These are phyloP conservation scores for Kodamaea hsintzibuensis DNA, from an alignment of 805 yeast species.

Conservation along the genomic window DNA sequence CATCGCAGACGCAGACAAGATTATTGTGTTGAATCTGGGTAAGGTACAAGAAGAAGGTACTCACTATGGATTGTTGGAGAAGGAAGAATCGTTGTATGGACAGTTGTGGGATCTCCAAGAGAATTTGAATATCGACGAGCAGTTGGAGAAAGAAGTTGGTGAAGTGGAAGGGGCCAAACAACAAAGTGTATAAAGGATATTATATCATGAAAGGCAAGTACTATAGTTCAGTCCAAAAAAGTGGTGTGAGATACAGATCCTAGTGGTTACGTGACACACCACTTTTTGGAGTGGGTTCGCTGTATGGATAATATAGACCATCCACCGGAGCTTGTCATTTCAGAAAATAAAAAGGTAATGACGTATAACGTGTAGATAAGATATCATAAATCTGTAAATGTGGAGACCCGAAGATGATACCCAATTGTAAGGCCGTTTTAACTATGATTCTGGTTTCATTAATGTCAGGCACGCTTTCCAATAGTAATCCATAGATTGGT, in stretches of 20 bases:
- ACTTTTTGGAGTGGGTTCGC: neutral
- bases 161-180: neutral
- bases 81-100: slow-evolving; percentile 63
- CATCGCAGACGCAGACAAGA: slow-evolving; percentile 90
- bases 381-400: neutral
- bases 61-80: slow-evolving; percentile 60
- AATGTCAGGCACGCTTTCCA: too few species aligned
- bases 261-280: neutral
- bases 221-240: too few species aligned
- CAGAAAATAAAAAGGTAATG: neutral
- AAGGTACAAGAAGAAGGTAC: slow-evolving; percentile 84
- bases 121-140: slow-evolving; percentile 43
- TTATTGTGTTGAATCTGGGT: slow-evolving; percentile 82
- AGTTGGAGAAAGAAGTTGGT: slow-evolving; percentile 5
- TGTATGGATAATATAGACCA: neutral
- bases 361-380: neutral
- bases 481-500: too few species aligned
- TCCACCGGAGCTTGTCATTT: neutral
- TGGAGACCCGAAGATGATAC: neutral
- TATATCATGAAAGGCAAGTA: neutral
- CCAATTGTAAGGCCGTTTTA: neutral
- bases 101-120: slow-evolving; percentile 94
- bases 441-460: too few species aligned
- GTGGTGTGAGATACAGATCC: neutral
- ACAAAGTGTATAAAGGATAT: neutral